phyloP scores from a whole-genome alignment of 1,139 yeast genomes.

The Suhomyces panamericanus region DNA sequence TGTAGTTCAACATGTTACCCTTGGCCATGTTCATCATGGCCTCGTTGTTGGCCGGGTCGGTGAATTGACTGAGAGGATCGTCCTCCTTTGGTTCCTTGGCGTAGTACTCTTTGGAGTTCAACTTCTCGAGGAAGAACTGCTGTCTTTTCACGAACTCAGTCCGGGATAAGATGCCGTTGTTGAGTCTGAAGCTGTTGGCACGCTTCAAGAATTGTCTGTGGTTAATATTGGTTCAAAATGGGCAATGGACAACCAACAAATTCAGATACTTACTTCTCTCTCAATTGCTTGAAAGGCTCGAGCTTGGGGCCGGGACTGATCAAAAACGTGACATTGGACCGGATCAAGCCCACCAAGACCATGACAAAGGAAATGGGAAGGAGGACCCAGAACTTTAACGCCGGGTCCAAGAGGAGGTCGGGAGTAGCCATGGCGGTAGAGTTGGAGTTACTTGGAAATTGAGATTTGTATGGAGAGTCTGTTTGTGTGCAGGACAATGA shows the following conservation, averaged over 20 bases:
- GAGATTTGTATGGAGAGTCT: background rate
- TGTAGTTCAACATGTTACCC: constrained; percentile 75
- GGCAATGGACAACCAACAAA: background rate
- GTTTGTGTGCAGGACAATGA: background rate
- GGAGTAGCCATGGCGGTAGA: constrained; percentile 19
- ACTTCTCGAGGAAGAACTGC: constrained; percentile 40
- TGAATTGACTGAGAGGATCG: constrained; percentile 58
- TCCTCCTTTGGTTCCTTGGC: constrained; percentile 43
- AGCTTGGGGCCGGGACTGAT: constrained; percentile 60
- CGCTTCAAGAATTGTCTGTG: constrained; percentile 53
- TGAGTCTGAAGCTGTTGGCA: constrained; percentile 52
- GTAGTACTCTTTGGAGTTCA: constrained; percentile 52
- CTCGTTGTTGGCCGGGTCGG: constrained; percentile 72
- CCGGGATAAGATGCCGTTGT: constrained; percentile 46
- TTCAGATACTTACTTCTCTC: constrained; percentile 52
- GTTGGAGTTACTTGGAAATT: too few relatives aligned
- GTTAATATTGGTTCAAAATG: constrained; percentile 9
- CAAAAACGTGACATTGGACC: constrained; percentile 67
- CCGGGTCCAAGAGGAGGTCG: constrained; percentile 67
- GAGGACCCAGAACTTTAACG: constrained; percentile 84
- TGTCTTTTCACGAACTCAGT: constrained; percentile 53
- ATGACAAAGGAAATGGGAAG: constrained; percentile 86
- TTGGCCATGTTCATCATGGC: constrained; percentile 79
- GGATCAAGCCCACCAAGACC: constrained; percentile 83
- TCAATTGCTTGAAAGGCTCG: constrained; percentile 49